Conservation (phyloP, 2,329 filamentous ascomycete genomes). For the Scedosporium aurantiacum region DNA sequence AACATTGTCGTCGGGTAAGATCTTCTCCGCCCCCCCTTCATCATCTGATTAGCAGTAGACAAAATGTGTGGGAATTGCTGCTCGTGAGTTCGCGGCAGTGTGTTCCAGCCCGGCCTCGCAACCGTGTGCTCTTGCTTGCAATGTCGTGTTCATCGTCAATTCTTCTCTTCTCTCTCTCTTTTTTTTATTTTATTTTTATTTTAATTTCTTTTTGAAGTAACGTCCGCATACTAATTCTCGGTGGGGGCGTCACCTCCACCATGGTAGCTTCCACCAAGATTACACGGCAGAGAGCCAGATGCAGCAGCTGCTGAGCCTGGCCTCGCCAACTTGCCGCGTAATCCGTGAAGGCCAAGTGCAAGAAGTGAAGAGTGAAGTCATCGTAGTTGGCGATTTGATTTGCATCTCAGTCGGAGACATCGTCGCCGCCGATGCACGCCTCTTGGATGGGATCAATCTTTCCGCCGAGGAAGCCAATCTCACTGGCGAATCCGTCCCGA, state of each 20-base stretch:
- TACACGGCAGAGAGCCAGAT: slow-evolving; percentile 52
- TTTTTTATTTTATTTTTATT: too few species aligned
- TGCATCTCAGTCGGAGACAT: slow-evolving; percentile 54
- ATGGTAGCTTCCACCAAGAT: slow-evolving; percentile 30
- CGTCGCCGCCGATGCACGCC: slow-evolving; percentile 56
- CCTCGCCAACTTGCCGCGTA: slow-evolving; percentile 48
- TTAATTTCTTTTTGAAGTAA: not conserved
- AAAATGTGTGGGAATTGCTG: too few species aligned
- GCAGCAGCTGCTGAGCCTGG: slow-evolving; percentile 47
- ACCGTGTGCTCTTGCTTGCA: too few species aligned
- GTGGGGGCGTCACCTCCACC: not conserved
- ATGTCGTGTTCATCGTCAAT: not conserved
- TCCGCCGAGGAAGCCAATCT: slow-evolving; percentile 66
- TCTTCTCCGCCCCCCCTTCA: not conserved
- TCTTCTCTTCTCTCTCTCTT: not conserved
- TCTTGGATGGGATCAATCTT: slow-evolving; percentile 58
- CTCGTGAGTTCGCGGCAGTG: too few species aligned
- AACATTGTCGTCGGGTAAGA: slow-evolving; percentile 56
- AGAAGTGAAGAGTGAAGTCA: slow-evolving; percentile 40
- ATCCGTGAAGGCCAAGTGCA: slow-evolving; percentile 40
- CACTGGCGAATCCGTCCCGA: slow-evolving; percentile 62
- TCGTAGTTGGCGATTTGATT: slow-evolving; percentile 58
- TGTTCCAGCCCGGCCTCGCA: too few species aligned
- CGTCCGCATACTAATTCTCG: not conserved
- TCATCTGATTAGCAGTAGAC: not conserved